Evolutionary conservation across 805 yeast species (phyloP).

Genomic region (Saccharomyces kudriavzevii): DNA sequence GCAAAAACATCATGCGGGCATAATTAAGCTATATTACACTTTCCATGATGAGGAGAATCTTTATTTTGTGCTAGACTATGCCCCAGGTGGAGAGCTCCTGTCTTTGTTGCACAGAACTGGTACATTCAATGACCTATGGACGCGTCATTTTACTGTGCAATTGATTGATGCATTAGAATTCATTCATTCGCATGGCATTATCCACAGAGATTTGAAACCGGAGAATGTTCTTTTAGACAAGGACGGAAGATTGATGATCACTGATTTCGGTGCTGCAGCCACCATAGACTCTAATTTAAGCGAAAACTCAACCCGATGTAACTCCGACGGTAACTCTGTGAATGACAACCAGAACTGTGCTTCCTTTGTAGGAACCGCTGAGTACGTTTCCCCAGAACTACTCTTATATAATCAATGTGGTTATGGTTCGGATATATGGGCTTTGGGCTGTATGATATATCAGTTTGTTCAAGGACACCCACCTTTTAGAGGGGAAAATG

Average conservation of each 20-base stretch:
- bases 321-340: slow-evolving; percentile 18
- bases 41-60: slow-evolving; percentile 86
- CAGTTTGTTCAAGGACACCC: slow-evolving; percentile 80
- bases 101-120: slow-evolving; percentile 72
- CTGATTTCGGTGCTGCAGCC: slow-evolving; percentile 97
- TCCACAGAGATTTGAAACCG: slow-evolving; percentile 92
- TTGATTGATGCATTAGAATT: slow-evolving; percentile 83
- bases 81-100: slow-evolving; percentile 89
- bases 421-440: slow-evolving; percentile 86
- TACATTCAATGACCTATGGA: slow-evolving; percentile 62
- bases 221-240: slow-evolving; percentile 81
- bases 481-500: slow-evolving; percentile 82
- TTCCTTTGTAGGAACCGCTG: slow-evolving; percentile 96
- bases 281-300: slow-evolving; percentile 29
- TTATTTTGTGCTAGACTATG: slow-evolving; percentile 88
- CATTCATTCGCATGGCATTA: slow-evolving; percentile 82
- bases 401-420: slow-evolving; percentile 73
- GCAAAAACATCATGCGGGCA: slow-evolving; percentile 84
- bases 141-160: slow-evolving; percentile 77
- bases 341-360: slow-evolving; percentile 28
- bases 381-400: slow-evolving; percentile 89
- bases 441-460: slow-evolving; percentile 79
- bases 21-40: slow-evolving; percentile 83
- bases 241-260: slow-evolving; percentile 81
- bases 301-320: slow-evolving; percentile 12